Conservation (phyloP, 768 basidiomycete genomes). For the Clathrus columnatus region DNA sequence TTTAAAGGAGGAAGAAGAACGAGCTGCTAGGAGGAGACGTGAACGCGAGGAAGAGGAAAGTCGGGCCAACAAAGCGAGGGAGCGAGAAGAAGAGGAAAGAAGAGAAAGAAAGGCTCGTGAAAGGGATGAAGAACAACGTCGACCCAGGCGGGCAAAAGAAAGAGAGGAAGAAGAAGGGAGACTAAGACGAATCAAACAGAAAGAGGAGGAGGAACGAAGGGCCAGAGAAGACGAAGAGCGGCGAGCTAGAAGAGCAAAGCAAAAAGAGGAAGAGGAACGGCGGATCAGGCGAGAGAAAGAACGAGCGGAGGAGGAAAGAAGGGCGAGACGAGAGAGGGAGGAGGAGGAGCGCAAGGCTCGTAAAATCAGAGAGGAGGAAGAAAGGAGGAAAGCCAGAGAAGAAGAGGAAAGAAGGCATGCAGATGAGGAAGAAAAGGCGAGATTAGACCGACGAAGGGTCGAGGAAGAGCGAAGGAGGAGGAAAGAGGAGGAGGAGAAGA, state of each 20-base stretch:
- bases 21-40: background rate
- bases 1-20: constrained; percentile 1
- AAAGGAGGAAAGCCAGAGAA: constrained; percentile 21
- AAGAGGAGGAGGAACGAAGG: constrained; percentile 4
- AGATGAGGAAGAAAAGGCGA: constrained; percentile 16
- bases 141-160: background rate
- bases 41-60: background rate
- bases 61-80: constrained; percentile 3
- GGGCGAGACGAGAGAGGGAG: constrained; percentile 1
- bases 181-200: background rate
- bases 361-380: constrained; percentile 19
- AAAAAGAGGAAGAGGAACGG: constrained; percentile 3
- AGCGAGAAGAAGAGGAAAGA: constrained; percentile 27
- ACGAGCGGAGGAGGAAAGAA: constrained; percentile 21
- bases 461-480: constrained; percentile 9
- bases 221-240: background rate
- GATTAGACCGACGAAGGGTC: background rate
- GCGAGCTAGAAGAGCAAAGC: background rate
- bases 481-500: constrained; percentile 8
- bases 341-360: background rate
- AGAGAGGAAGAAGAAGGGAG: background rate
- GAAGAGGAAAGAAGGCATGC: constrained; percentile 22
- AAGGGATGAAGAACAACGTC: constrained; percentile 1
- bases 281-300: constrained; percentile 15
- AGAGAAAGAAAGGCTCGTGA: background rate